phyloP scores from a whole-genome alignment of 768 basidiomycete genomes.

The Pleurotus giganteus region DNA sequence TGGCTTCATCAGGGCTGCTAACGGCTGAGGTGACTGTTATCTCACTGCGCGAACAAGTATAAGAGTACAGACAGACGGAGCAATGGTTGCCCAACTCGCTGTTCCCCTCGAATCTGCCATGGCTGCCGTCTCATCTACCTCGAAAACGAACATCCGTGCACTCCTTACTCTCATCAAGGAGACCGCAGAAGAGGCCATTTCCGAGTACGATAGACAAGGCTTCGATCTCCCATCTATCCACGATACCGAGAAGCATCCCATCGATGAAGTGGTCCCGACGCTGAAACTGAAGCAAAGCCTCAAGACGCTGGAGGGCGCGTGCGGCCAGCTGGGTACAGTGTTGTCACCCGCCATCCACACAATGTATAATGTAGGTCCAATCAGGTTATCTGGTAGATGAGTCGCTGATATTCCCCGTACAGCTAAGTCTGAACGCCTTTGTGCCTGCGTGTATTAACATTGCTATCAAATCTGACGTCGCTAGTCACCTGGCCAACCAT shows the following conservation, averaged over 20 bases:
- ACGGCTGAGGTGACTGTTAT: no score
- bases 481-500: constrained; percentile 3
- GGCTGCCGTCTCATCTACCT: no score
- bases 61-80: no score
- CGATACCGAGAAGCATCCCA: constrained; percentile 4
- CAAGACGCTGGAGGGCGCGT: constrained; percentile 19
- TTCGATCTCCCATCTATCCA: constrained; percentile 12
- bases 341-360: constrained; percentile 16
- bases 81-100: no score
- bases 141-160: constrained; percentile 21
- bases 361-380: constrained; percentile 15
- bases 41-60: no score
- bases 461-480: constrained; percentile 1
- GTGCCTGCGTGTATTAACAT: not conserved
- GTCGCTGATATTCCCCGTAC: not conserved
- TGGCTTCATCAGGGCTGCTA: no score
- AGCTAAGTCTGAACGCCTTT: not conserved
- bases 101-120: no score
- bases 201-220: constrained; percentile 15
- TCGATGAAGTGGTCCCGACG: constrained; percentile 5
- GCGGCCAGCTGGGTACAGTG: constrained; percentile 17
- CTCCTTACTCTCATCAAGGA: constrained; percentile 28
- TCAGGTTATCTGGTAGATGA: not conserved
- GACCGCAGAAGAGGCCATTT: constrained; percentile 18
- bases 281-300: constrained; percentile 15